Percentiles rank a stretch among this genome's conserved stretches.
These are phyloP conservation scores for Scedosporium boydii DNA, from an alignment of 2,329 filamentous ascomycete genomes.

Conservation along the genomic window DNA sequence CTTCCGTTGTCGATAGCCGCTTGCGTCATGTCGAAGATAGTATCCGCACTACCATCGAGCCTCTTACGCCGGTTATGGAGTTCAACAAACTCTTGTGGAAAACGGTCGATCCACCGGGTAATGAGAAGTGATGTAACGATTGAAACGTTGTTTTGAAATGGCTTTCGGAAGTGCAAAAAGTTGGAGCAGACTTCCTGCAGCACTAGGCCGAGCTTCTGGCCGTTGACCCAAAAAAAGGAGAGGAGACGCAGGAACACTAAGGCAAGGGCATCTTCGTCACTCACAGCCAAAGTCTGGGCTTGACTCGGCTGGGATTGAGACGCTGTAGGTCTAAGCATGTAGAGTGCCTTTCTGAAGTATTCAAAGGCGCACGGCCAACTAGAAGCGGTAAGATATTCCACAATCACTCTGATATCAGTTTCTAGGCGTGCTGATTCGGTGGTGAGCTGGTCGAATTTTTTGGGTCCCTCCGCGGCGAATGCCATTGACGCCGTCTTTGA, in stretches of 20 bases:
- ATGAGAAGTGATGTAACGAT: constrained; percentile 54
- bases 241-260: constrained; percentile 49
- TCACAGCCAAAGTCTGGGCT: constrained; percentile 16
- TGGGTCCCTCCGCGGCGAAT: not conserved
- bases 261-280: constrained; percentile 42
- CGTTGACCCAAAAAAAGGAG: constrained; percentile 56
- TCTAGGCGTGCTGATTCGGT: constrained; percentile 33
- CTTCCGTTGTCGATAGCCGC: constrained; percentile 49
- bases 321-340: constrained; percentile 36
- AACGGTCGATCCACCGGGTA: constrained; percentile 55
- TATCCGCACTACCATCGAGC: constrained; percentile 57
- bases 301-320: not conserved
- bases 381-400: constrained; percentile 56
- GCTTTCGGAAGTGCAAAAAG: constrained; percentile 56
- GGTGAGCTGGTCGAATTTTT: not conserved
- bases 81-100: constrained; percentile 54
- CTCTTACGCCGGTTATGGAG: constrained; percentile 51
- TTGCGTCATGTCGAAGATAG: constrained; percentile 59
- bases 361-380: constrained; percentile 54
- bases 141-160: constrained; percentile 55
- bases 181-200: constrained; percentile 58
- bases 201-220: constrained; percentile 48
- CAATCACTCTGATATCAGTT: constrained; percentile 41
- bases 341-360: constrained; percentile 43
- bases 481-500: not conserved